These are phyloP conservation scores for Dothistroma pini DNA, from an alignment of 2,329 filamentous ascomycete species.

Conservation along the genomic window DNA sequence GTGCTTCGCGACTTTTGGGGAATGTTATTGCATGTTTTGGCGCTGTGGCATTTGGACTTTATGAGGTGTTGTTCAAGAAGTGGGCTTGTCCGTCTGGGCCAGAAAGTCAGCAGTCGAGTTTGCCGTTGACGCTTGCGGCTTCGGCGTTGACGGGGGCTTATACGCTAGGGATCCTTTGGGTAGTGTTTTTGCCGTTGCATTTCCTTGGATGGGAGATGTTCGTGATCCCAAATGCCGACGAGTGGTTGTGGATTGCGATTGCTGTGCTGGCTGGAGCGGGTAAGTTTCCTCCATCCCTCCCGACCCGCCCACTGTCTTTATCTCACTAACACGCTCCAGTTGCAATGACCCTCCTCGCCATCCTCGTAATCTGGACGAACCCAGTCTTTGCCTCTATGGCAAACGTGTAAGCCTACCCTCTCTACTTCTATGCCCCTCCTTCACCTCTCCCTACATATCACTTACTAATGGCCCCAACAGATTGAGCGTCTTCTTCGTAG, in stretches of 20 bases:
- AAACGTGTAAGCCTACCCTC: slow-evolving; percentile 29
- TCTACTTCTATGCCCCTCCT: too few relatives aligned
- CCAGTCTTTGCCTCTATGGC: slow-evolving; percentile 35
- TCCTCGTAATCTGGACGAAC: slow-evolving; percentile 35
- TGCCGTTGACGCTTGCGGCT: slow-evolving; percentile 32
- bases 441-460: too few relatives aligned
- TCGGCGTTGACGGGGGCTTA: slow-evolving; percentile 33
- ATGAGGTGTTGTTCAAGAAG: slow-evolving; percentile 36
- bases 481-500: slow-evolving; percentile 33
- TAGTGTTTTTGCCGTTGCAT: slow-evolving; percentile 30
- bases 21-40: slow-evolving; percentile 32
- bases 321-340: slow-evolving; percentile 16
- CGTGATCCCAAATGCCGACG: slow-evolving; percentile 25
- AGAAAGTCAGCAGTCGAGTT: slow-evolving; percentile 24
- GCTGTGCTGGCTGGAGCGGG: slow-evolving; percentile 30
- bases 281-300: too few relatives aligned
- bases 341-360: slow-evolving; percentile 31
- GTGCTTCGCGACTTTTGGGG: slow-evolving; percentile 28
- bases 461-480: slow-evolving; percentile 16
- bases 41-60: slow-evolving; percentile 34
- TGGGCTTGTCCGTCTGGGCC: slow-evolving; percentile 32
- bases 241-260: slow-evolving; percentile 29
- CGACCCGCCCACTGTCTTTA: neutral
- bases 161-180: slow-evolving; percentile 31
- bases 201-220: slow-evolving; percentile 31